phyloP scores from a whole-genome alignment of 2,329 filamentous ascomycete genomes.

The Teratosphaeria gauchensis region DNA sequence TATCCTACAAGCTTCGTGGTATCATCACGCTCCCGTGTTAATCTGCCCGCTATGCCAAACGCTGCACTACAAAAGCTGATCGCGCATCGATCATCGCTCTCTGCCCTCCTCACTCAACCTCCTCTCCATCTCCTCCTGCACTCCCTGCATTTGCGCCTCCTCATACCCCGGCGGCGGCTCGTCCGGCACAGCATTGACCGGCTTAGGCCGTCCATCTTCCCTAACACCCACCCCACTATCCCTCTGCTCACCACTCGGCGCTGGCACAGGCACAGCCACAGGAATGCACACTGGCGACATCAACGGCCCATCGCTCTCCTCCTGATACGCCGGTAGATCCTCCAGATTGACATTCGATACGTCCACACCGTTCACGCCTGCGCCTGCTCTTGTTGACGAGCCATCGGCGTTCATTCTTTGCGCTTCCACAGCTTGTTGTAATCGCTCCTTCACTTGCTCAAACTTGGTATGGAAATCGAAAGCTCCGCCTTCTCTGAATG shows the following conservation, averaged over 20 bases:
- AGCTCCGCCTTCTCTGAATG: constrained; percentile 91
- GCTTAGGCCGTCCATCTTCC: constrained; percentile 9
- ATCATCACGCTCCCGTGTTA: background rate
- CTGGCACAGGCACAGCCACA: constrained; percentile 28
- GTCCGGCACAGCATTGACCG: constrained; percentile 39
- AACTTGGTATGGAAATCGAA: constrained; percentile 80
- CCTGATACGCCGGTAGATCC: constrained; percentile 79
- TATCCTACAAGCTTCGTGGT: background rate
- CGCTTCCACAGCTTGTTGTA: constrained; percentile 70
- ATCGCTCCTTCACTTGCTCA: constrained; percentile 72
- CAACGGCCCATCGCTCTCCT: constrained; percentile 33
- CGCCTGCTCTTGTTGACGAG: constrained; percentile 12
- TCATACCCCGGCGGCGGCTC: constrained; percentile 89
- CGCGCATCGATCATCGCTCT: background rate
- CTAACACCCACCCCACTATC: constrained; percentile 13
- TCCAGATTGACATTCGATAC: constrained; percentile 65
- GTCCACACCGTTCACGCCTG: constrained; percentile 41
- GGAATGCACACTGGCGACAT: constrained; percentile 20
- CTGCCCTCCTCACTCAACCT: background rate
- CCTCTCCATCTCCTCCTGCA: constrained; percentile 62
- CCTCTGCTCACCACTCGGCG: constrained; percentile 9
- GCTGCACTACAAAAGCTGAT: background rate
- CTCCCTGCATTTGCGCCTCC: constrained; percentile 73
- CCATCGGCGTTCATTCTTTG: constrained; percentile 36
- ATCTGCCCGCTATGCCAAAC: background rate